phyloP scores from a whole-genome alignment of 352 stramenopile genomes.

The Globisporangium echinulatum region DNA sequence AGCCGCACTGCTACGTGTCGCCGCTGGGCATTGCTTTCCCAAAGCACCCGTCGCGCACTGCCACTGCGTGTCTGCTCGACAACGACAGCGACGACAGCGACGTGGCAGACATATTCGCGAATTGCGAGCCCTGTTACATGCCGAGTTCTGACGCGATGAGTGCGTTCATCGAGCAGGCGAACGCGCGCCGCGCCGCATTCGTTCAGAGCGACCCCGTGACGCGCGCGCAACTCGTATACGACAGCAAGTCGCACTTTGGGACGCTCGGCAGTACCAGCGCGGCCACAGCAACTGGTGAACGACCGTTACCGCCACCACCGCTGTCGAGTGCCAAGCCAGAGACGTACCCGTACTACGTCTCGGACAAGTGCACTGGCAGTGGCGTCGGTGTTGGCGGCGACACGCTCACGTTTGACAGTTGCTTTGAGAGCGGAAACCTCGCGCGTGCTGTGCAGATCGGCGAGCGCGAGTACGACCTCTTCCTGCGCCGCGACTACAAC shows the following conservation, averaged over 20 bases:
- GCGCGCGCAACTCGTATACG: constrained; percentile 48
- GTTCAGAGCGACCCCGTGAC: constrained; percentile 22
- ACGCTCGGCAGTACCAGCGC: background rate
- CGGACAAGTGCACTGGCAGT: constrained; percentile 15
- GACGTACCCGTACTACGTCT: constrained; percentile 31
- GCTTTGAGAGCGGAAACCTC: constrained; percentile 92
- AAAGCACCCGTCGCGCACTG: constrained; percentile 21
- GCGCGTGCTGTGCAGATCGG: constrained; percentile 77
- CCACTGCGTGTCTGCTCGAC: background rate
- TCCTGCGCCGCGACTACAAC: constrained; percentile 83
- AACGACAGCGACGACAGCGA: background rate
- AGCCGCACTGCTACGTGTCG: constrained; percentile 13
- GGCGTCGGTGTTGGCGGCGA: constrained; percentile 12
- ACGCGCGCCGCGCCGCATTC: constrained; percentile 22
- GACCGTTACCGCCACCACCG: too few relatives aligned
- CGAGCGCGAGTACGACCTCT: constrained; percentile 86
- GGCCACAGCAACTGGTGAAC: too few relatives aligned
- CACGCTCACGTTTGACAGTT: constrained; percentile 87
- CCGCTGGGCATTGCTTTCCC: constrained; percentile 8
- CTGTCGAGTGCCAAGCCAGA: too few relatives aligned
- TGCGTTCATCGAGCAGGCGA: constrained; percentile 24
- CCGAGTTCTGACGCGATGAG: constrained; percentile 10
- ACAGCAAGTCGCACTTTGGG: constrained; percentile 24
- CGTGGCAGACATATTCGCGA: background rate
- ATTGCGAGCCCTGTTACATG: constrained; percentile 16